These are phyloP conservation scores for Oryza nivara DNA, from an alignment of 176 grass and related monocot genomes.

Conservation along the genomic window DNA sequence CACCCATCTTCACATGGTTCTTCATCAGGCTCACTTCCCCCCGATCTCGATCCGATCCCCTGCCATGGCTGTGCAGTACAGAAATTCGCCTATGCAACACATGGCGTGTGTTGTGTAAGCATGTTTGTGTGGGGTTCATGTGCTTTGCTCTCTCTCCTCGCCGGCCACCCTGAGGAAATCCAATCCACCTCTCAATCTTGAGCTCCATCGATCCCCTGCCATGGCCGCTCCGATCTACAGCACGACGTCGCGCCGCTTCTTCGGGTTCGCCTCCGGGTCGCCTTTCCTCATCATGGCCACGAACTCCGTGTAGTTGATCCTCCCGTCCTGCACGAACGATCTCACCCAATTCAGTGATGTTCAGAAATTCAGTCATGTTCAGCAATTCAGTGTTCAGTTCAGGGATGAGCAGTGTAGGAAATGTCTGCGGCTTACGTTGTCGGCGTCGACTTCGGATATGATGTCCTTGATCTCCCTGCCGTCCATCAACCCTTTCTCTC, in stretches of 20 bases:
- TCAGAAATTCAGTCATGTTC: neutral
- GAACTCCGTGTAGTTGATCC: slow-evolving; percentile 88
- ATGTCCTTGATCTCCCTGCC: slow-evolving; percentile 86
- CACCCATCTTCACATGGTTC: neutral
- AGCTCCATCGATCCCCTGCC: neutral
- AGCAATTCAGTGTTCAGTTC: neutral
- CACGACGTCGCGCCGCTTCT: slow-evolving; percentile 75
- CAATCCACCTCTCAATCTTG: neutral
- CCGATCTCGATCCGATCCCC: neutral
- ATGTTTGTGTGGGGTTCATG: neutral
- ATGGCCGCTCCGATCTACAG: slow-evolving; percentile 45
- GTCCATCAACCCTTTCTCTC: slow-evolving; percentile 75
- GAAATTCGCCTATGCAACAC: neutral
- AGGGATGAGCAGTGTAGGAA: neutral
- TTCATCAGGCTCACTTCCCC: neutral
- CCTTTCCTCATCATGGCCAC: slow-evolving; percentile 86
- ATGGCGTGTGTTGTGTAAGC: too few relatives aligned
- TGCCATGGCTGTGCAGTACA: neutral
- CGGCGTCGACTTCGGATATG: slow-evolving; percentile 75
- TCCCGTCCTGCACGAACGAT: slow-evolving; percentile 59
- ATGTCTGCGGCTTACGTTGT: slow-evolving; percentile 48
- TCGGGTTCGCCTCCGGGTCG: slow-evolving; percentile 65
- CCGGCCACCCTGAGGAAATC: neutral
- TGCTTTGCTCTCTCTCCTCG: neutral
- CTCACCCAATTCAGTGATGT: neutral